A percentile compares a stretch with the other conserved stretches of the same genome.
phyloP scores from a whole-genome alignment of 1,284 basidiomycete genomes.

The Pseudozyma thailandica region DNA sequence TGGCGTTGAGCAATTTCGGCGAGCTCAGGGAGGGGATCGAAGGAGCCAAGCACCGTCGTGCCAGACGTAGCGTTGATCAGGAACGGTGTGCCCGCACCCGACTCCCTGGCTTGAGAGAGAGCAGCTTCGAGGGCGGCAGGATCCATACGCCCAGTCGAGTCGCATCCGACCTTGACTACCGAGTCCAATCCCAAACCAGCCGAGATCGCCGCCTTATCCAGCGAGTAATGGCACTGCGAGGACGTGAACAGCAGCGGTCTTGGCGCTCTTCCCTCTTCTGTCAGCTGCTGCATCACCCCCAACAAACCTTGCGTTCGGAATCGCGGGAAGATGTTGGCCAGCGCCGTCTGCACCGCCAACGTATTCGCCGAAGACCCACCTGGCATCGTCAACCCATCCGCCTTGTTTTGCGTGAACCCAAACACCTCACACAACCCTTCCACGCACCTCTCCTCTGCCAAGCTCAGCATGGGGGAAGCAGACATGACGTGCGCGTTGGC shows the following conservation, averaged over 20 bases:
- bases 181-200: constrained; percentile 68
- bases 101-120: constrained; percentile 20
- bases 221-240: constrained; percentile 68
- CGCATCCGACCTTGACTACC: constrained; percentile 66
- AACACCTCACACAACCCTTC: constrained; percentile 52
- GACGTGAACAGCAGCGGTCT: constrained; percentile 68
- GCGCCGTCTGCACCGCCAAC: constrained; percentile 68
- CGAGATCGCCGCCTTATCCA: constrained; percentile 69
- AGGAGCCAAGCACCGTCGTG: constrained; percentile 69
- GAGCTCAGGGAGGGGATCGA: constrained; percentile 67
- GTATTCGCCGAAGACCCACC: constrained; percentile 69
- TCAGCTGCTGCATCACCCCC: constrained; percentile 41
- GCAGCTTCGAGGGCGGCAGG: constrained; percentile 43
- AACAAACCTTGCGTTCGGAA: constrained; percentile 66
- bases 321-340: constrained; percentile 66
- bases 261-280: constrained; percentile 20
- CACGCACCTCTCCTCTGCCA: constrained; percentile 63
- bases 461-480: constrained; percentile 68
- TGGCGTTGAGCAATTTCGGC: constrained; percentile 58
- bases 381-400: constrained; percentile 66
- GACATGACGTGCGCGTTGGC: constrained; percentile 70
- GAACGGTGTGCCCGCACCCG: constrained; percentile 62
- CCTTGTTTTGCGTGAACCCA: constrained; percentile 59
- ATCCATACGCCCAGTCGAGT: constrained; percentile 58
- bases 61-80: constrained; percentile 70